These are phyloP conservation scores for Rhizoclosmatium sp. DNA, from an alignment of 192 early-diverging fungal genomes.

Conservation along the genomic window DNA sequence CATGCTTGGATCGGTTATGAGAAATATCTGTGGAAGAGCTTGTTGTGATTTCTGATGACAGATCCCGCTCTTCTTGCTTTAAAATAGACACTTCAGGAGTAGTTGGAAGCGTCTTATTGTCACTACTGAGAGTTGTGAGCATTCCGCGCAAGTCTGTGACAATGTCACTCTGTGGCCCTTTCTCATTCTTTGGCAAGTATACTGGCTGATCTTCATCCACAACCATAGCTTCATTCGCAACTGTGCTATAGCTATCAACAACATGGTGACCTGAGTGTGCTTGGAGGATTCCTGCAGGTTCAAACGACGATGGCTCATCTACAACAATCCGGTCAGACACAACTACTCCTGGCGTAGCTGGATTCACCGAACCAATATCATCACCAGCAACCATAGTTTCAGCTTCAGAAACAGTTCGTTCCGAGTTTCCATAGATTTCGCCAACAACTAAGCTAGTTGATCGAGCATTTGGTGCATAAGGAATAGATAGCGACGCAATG, in stretches of 20 bases:
- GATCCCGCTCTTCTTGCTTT: neutral
- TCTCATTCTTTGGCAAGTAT: neutral
- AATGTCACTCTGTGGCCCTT: neutral
- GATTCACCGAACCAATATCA: neutral
- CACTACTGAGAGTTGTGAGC: neutral
- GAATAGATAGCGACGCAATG: neutral
- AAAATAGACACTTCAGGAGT: neutral
- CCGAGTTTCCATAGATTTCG: neutral
- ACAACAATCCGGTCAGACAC: no score
- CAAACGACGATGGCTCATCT: no score
- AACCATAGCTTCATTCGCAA: neutral
- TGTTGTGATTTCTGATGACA: neutral
- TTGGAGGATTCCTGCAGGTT: no score
- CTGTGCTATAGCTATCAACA: neutral
- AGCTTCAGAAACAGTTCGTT: neutral
- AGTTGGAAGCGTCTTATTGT: slow-evolving; percentile 16
- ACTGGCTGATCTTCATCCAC: neutral
- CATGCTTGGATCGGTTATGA: neutral
- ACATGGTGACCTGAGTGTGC: neutral
- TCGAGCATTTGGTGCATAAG: neutral
- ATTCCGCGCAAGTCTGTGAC: slow-evolving; percentile 8
- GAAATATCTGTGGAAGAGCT: neutral
- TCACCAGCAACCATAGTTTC: neutral
- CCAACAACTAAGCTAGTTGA: neutral
- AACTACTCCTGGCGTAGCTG: no score